A percentile compares a stretch with the other conserved stretches of the same genome.
Conservation (phyloP, 345 rosid species). For the Cochlearia excelsa region DNA sequence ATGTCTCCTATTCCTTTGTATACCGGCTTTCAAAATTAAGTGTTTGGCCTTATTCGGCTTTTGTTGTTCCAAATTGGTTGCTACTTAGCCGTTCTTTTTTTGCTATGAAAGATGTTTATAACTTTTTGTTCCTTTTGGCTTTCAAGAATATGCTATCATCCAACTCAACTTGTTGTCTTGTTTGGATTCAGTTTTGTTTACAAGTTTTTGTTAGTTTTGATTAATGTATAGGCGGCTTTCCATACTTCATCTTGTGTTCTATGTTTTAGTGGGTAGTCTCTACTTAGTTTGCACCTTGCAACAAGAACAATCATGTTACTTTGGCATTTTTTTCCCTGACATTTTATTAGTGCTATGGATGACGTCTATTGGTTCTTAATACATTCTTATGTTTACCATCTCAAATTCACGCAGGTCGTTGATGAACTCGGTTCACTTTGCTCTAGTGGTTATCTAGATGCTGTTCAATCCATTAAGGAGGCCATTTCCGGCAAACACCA, state of each 20-base stretch:
- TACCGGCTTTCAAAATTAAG: no score
- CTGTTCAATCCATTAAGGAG: slow-evolving; percentile 54
- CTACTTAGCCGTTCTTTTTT: no score
- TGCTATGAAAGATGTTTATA: neutral
- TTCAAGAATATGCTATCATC: neutral
- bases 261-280: no score
- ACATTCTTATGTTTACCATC: neutral
- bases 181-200: neutral
- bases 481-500: slow-evolving; percentile 54
- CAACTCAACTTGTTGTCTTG: neutral
- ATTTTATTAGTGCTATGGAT: neutral
- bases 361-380: neutral
- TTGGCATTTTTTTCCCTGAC: neutral
- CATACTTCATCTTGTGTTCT: neutral
- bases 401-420: slow-evolving; percentile 47
- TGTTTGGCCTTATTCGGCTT: neutral
- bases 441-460: slow-evolving; percentile 42
- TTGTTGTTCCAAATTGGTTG: neutral
- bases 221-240: neutral
- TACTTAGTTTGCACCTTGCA: neutral
- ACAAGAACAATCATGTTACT: neutral
- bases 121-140: slow-evolving; percentile 1
- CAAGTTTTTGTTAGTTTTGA: neutral
- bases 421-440: slow-evolving; percentile 53
- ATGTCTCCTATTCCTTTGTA: neutral